Base-by-base conservation (phyloP, 192 early-diverging fungal species). In the Rhizophagus clarus region DNA sequence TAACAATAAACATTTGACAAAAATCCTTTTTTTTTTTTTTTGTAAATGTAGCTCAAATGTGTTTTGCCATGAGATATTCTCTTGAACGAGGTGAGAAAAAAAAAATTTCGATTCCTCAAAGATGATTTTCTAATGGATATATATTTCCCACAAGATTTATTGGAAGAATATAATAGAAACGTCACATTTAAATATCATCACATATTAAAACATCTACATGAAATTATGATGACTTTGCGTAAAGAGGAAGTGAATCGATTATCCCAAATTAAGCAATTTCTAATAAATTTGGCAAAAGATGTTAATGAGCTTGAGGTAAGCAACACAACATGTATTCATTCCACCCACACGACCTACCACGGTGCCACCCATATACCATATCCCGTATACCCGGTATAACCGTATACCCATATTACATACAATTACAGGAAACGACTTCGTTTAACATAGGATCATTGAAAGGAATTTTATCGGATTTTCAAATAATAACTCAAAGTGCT, bases 41-140 rank as follows among this genome's bases (percentile, higher is more conserved):
- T 64, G 12, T 56, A 28, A 40, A 26, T n/a, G 12, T 28, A 79
- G 77, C 69, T 79, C 28, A 71, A 37, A 86, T 86, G 83, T 86
- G 85, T 47, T 72, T 83, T 5, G 82, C 83, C 0, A 82, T 82
- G 7, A 40, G 82, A 24, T 81, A 80, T 14, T 82, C 81, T 2
- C 20, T 86, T 26, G 81, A 84, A 64, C 70, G 81, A 79, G 85
- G 85, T 84, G 74, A 64, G 7, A 8, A 37, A 31, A 47, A 20
- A 47, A 26, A 24, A n/a, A n/a, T n/a, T 11, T 47, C 20, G 5
- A 22, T 24, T 72, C 12, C 4, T 22, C 11, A 40, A 20, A 34
- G 8, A 20, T 45, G 24, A 37, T 24, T 61, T 49, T 10, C 34
- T n/a, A 61, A 40, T 51, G 6, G 11, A 6, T 32, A n/a, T 49